A percentile compares a stretch with the other conserved stretches of the same genome.
These are phyloP conservation scores for Sungouiozyma intestinalis DNA, from an alignment of 805 yeast genomes.

Conservation along the genomic window DNA sequence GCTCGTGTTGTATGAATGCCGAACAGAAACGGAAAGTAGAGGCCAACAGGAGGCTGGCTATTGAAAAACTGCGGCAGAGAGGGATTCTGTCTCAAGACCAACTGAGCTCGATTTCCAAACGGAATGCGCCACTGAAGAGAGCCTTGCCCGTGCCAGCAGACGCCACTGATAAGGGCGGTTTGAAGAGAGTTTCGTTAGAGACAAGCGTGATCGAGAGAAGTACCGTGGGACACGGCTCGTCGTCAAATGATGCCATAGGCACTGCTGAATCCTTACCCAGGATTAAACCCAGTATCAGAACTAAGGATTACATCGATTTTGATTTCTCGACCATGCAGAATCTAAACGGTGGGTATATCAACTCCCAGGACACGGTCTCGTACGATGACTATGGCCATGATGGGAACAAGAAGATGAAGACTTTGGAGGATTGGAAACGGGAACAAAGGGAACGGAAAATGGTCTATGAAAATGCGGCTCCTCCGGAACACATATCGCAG, in stretches of 20 bases:
- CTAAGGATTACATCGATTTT: conserved; percentile 65
- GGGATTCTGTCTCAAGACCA: conserved; percentile 26
- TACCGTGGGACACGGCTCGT: too few species aligned
- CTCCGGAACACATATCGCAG: conserved; percentile 57
- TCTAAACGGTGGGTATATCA: conserved; percentile 73
- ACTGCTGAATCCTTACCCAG: conserved; percentile 4
- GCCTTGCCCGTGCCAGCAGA: conserved; percentile 1
- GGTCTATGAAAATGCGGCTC: conserved; percentile 49
- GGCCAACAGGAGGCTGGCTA: conserved; percentile 51
- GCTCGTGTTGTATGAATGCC: conserved; percentile 14
- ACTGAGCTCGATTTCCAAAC: conserved; percentile 13
- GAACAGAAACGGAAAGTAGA: conserved; percentile 34
- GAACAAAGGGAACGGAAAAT: conserved; percentile 46
- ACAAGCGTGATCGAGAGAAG: too few species aligned
- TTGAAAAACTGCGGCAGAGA: conserved; percentile 44
- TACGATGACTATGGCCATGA: conserved; percentile 10
- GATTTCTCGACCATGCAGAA: conserved; percentile 90
- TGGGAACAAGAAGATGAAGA: conserved; percentile 26
- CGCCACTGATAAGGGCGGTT: too few species aligned
- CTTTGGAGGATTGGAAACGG: conserved; percentile 47
- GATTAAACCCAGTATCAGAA: conserved; percentile 40
- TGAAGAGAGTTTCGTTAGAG: too few species aligned
- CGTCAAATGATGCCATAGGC: too few species aligned
- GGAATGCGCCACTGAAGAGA: conserved; percentile 10
- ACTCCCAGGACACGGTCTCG: conserved; percentile 13